Percentiles rank a stretch among this genome's conserved stretches.
Evolutionary conservation across 306 rosid genomes (phyloP).

Genomic region (Castanopsis chinensis): DNA sequence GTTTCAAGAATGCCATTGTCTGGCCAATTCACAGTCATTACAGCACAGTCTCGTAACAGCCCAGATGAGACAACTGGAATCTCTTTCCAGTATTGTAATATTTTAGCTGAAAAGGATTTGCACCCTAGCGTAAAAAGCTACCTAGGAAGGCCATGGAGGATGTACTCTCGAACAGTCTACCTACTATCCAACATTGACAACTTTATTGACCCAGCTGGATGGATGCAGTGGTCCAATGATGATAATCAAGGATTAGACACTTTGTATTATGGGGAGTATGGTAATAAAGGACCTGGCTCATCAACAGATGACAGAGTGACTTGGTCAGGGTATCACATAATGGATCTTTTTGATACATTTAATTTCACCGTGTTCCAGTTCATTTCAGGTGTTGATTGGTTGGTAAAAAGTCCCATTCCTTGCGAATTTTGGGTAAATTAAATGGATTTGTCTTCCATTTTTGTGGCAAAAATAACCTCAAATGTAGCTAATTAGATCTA

Average conservation of each 20-base stretch:
- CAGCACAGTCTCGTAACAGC: constrained; percentile 66
- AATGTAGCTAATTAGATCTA: no score
- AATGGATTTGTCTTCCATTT: not conserved
- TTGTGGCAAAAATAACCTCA: no score
- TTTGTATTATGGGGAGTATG: constrained; percentile 70
- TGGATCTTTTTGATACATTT: constrained; percentile 59
- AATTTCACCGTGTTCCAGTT: constrained; percentile 58
- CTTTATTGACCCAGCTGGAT: no score
- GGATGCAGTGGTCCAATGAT: no score
- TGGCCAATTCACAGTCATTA: constrained; percentile 58
- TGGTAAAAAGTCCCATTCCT: constrained; percentile 69
- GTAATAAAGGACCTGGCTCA: constrained; percentile 70
- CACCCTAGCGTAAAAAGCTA: constrained; percentile 47
- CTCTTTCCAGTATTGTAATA: constrained; percentile 67
- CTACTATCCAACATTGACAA: no score
- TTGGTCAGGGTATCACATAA: constrained; percentile 55
- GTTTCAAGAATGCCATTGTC: constrained; percentile 54
- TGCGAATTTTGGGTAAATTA: constrained; percentile 28
- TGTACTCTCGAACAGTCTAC: no score
- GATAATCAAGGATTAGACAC: constrained; percentile 33
- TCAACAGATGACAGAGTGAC: constrained; percentile 40
- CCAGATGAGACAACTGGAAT: constrained; percentile 66
- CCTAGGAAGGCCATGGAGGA: constrained; percentile 48
- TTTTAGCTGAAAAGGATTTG: constrained; percentile 50
- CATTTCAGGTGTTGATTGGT: constrained; percentile 65